phyloP scores from a whole-genome alignment of 352 stramenopile species.

The Aphanomyces invadans region DNA sequence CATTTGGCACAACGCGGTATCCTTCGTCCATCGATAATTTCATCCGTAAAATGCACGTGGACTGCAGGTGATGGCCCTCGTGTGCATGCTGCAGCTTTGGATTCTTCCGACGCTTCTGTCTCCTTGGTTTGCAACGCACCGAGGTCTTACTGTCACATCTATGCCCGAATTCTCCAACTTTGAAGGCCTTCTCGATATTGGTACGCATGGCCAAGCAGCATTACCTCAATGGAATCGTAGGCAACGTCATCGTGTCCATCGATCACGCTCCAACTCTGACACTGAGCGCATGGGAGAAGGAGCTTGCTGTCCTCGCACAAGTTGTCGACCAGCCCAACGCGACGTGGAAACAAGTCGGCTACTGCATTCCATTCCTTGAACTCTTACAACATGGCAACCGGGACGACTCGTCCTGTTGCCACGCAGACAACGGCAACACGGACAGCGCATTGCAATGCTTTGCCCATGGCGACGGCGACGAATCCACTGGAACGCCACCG shows the following conservation, averaged over 20 bases:
- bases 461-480: neutral
- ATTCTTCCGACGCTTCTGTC: conserved; percentile 11
- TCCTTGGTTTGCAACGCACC: conserved; percentile 13
- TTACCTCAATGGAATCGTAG: neutral
- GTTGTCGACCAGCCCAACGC: conserved; percentile 6
- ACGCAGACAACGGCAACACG: conserved; percentile 14
- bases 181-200: conserved; percentile 12
- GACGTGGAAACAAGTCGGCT: conserved; percentile 12
- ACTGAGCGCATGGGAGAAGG: neutral
- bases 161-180: conserved; percentile 20
- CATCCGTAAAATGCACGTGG: neutral
- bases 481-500: neutral
- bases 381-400: neutral
- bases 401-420: conserved; percentile 19
- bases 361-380: conserved; percentile 2
- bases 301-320: conserved; percentile 7
- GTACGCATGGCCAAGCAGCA: neutral
- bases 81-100: conserved; percentile 10
- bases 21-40: neutral
- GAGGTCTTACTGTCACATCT: conserved; percentile 13
- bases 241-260: conserved; percentile 18
- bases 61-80: conserved; percentile 13
- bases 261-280: conserved; percentile 13
- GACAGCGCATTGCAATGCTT: conserved; percentile 22
- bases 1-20: conserved; percentile 24